phyloP scores from a whole-genome alignment of 345 rosid species.

The Linum usitatissimum region DNA sequence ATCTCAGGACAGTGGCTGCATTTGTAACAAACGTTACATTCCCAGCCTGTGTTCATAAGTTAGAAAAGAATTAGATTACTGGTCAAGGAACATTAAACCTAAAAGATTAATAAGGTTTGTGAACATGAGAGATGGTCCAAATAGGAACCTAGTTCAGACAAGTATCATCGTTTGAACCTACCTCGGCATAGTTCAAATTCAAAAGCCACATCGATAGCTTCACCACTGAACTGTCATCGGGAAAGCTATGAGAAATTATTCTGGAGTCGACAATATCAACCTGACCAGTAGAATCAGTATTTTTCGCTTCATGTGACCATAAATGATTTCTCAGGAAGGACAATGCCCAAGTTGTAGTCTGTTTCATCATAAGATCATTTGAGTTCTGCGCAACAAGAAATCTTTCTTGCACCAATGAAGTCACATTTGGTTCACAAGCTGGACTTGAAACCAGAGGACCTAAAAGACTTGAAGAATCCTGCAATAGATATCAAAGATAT shows the following conservation, averaged over 20 bases:
- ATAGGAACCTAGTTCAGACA: too few relatives aligned
- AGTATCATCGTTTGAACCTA: conserved; percentile 15
- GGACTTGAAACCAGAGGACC: conserved; percentile 53
- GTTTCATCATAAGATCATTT: conserved; percentile 55
- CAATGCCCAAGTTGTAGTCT: conserved; percentile 78
- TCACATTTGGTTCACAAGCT: conserved; percentile 40
- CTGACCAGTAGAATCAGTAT: conserved; percentile 18
- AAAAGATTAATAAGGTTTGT: too few relatives aligned
- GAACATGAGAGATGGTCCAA: too few relatives aligned
- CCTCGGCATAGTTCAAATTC: conserved; percentile 38
- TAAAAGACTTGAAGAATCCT: conserved; percentile 47
- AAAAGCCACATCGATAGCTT: conserved; percentile 55
- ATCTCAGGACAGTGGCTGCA: conserved; percentile 46
- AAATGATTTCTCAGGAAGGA: conserved; percentile 57
- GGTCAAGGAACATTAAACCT: neutral
- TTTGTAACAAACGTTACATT: conserved; percentile 21
- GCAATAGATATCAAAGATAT: conserved; percentile 20
- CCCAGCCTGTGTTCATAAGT: conserved; percentile 35
- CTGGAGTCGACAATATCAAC: conserved; percentile 27
- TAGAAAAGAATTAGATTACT: conserved; percentile 3
- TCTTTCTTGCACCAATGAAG: conserved; percentile 63
- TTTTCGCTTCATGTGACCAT: conserved; percentile 42
- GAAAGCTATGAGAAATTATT: conserved; percentile 40
- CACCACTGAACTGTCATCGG: conserved; percentile 55
- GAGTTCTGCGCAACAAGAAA: conserved; percentile 73